phyloP scores from a whole-genome alignment of 495 filamentous ascomycete species.

The Copromyces sp. region DNA sequence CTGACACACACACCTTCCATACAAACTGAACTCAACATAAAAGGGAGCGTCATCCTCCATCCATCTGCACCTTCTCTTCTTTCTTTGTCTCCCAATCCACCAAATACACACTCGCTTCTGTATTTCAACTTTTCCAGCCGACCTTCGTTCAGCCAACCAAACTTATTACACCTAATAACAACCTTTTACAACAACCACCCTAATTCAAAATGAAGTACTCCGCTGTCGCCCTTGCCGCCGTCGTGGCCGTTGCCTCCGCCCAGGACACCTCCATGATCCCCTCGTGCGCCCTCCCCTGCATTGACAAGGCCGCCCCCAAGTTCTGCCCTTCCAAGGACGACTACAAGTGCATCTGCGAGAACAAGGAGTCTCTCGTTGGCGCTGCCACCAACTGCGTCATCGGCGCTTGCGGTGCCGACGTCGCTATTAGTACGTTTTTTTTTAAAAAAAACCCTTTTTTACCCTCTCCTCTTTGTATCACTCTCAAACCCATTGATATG shows the following conservation, averaged over 20 bases:
- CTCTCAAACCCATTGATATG: neutral
- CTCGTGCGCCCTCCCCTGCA: conserved; percentile 30
- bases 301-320: conserved; percentile 20
- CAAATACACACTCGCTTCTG: neutral
- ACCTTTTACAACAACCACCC: neutral
- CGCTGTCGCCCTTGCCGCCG: conserved; percentile 23
- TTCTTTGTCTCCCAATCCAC: neutral
- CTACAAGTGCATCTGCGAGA: conserved; percentile 34
- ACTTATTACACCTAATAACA: neutral
- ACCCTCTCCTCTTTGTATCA: neutral
- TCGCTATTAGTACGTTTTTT: conserved; percentile 20
- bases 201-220: conserved; percentile 31
- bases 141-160: neutral
- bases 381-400: conserved; percentile 31
- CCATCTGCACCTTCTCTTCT: neutral
- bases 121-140: neutral
- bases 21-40: neutral
- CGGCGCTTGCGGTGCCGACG: conserved; percentile 20
- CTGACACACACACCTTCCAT: neutral
- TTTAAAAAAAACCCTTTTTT: neutral
- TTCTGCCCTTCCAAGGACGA: conserved; percentile 30
- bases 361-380: conserved; percentile 20
- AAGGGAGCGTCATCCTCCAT: neutral
- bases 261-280: conserved; percentile 30
- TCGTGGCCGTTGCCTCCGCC: conserved; percentile 26